phyloP scores from a whole-genome alignment of 306 rosid genomes.

The Glycyrrhiza uralensis region DNA sequence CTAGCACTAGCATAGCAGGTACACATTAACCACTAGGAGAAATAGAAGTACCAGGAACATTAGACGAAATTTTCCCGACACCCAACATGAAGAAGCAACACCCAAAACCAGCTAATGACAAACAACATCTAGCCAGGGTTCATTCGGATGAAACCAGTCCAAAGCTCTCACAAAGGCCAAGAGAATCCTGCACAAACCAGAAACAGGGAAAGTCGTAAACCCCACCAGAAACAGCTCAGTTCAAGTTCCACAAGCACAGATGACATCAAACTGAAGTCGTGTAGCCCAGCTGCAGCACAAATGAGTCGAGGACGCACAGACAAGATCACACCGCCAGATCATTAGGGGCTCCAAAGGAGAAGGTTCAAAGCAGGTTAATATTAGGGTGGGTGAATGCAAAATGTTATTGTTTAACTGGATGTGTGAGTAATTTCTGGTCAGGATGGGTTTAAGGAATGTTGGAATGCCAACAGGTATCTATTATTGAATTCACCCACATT shows the following conservation, averaged over 20 bases:
- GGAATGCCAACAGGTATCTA: neutral
- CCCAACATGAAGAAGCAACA: neutral
- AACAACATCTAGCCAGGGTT: neutral
- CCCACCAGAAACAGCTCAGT: neutral
- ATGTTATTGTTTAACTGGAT: neutral
- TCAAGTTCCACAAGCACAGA: neutral
- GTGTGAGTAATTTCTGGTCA: neutral
- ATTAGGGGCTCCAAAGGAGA: neutral
- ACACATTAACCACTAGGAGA: neutral
- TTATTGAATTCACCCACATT: neutral
- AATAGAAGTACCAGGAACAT: neutral
- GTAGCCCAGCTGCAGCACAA: neutral
- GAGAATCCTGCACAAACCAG: neutral
- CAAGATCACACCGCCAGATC: neutral
- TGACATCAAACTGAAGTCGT: neutral
- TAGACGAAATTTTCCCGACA: neutral
- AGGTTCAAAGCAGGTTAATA: neutral
- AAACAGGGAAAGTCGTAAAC: constrained; percentile 4
- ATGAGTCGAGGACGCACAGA: neutral
- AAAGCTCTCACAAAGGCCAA: neutral
- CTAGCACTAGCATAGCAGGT: neutral
- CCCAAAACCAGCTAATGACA: neutral
- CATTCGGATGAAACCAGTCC: neutral
- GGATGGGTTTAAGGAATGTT: neutral
- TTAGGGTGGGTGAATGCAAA: neutral